Percentiles rank a stretch among this genome's conserved stretches.
Evolutionary conservation across 2,329 filamentous ascomycete species (phyloP).

Genomic region (Aspergillus melleus): DNA sequence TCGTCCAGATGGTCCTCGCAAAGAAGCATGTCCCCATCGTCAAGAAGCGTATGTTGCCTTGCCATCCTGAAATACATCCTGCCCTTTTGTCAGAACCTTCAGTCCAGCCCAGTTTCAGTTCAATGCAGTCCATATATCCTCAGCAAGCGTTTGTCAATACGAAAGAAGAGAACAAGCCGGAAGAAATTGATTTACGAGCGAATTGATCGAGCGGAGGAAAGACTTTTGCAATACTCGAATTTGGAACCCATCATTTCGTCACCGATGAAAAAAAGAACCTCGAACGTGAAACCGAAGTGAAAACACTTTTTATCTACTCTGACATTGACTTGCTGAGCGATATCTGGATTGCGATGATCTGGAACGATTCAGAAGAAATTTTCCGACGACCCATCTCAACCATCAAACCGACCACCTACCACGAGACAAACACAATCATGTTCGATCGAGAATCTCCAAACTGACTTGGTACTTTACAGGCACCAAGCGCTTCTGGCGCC

Average conservation of each 20-base stretch:
- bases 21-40: constrained; percentile 99
- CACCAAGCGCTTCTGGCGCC: constrained; percentile 92
- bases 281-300: not conserved
- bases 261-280: not conserved
- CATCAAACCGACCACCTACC: not conserved
- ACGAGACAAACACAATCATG: not conserved
- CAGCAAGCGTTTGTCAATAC: not conserved
- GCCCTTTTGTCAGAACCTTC: not conserved
- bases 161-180: not conserved
- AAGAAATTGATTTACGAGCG: not conserved
- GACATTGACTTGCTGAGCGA: not conserved
- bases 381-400: not conserved
- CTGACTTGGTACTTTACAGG: constrained; percentile 53
- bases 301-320: not conserved
- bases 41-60: constrained; percentile 92
- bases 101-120: constrained; percentile 1
- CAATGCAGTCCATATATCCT: constrained; percentile 2
- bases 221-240: not conserved
- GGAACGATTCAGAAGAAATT: not conserved
- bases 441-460: constrained; percentile 11
- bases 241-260: not conserved
- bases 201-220: not conserved
- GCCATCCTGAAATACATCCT: not conserved
- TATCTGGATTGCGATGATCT: constrained; percentile 1
- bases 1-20: constrained; percentile 82